Conservation (phyloP, 2,329 filamentous ascomycete species). For the Daldinia sp. region DNA sequence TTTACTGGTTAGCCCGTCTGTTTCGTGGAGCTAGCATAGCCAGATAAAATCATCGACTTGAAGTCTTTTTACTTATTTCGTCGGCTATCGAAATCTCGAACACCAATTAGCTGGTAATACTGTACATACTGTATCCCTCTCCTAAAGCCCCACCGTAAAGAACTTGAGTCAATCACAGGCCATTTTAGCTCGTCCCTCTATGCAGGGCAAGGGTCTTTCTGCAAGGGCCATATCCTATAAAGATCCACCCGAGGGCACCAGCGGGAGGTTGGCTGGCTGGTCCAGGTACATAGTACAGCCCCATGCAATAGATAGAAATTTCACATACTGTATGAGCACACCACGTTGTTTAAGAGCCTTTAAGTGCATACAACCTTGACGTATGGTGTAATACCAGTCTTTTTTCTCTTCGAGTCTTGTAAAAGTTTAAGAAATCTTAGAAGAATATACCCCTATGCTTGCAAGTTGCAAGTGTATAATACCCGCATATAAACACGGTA, state of each 20-base stretch:
- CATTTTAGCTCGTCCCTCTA: constrained; percentile 20
- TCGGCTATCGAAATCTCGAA: constrained; percentile 20
- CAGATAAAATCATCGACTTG: constrained; percentile 13
- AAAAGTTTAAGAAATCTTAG: not conserved
- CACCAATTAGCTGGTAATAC: constrained; percentile 30
- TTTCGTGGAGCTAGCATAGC: constrained; percentile 31
- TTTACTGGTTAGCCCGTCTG: constrained; percentile 16
- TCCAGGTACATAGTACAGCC: constrained; percentile 23
- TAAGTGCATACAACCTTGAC: constrained; percentile 9
- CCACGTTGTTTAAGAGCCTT: constrained; percentile 25
- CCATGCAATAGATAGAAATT: constrained; percentile 8
- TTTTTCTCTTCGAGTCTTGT: not conserved
- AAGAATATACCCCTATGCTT: not conserved
- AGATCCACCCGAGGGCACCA: constrained; percentile 1
- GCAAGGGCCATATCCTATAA: constrained; percentile 29
- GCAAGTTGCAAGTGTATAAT: not conserved
- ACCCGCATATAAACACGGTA: not conserved
- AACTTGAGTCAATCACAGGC: constrained; percentile 27
- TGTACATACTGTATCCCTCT: constrained; percentile 34
- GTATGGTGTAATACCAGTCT: not conserved
- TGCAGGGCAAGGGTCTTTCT: constrained; percentile 33
- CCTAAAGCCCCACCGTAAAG: constrained; percentile 22
- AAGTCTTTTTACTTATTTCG: constrained; percentile 24
- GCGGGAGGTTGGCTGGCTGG: constrained; percentile 18
- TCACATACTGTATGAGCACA: constrained; percentile 24